phyloP scores from a whole-genome alignment of 306 rosid genomes.

The Lathyrus aphaca region DNA sequence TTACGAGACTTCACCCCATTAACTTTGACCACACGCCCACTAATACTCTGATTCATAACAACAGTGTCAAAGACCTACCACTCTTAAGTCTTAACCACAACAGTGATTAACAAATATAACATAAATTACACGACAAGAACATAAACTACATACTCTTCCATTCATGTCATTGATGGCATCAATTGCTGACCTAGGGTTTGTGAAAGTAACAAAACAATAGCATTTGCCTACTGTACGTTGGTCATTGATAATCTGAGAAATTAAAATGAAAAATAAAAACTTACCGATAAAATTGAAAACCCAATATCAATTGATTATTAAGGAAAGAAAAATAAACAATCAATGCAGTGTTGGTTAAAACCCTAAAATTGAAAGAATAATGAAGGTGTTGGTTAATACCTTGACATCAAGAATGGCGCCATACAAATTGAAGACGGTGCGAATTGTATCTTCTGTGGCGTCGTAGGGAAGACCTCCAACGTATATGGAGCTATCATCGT shows the following conservation, averaged over 20 bases:
- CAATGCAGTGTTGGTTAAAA: not conserved
- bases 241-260: slow-evolving; percentile 84
- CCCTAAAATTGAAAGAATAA: slow-evolving; percentile 14
- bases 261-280: not conserved
- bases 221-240: slow-evolving; percentile 77
- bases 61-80: slow-evolving; percentile 37
- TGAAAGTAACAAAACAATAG: slow-evolving; percentile 89
- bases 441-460: slow-evolving; percentile 62
- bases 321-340: slow-evolving; percentile 5
- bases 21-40: slow-evolving; percentile 82
- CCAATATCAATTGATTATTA: not conserved
- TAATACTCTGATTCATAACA: slow-evolving; percentile 67
- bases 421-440: slow-evolving; percentile 72
- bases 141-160: slow-evolving; percentile 71
- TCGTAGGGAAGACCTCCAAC: slow-evolving; percentile 88
- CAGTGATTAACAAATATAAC: slow-evolving; percentile 12
- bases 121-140: not conserved
- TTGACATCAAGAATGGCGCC: slow-evolving; percentile 84
- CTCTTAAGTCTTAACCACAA: slow-evolving; percentile 15
- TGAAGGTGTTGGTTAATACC: slow-evolving; percentile 43
- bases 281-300: slow-evolving; percentile 17
- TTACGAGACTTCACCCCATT: slow-evolving; percentile 76
- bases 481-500: slow-evolving; percentile 88
- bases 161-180: slow-evolving; percentile 91
- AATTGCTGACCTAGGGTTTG: slow-evolving; percentile 82